Conservation (phyloP, 805 yeast genomes). For the Candida silvicultrix region DNA sequence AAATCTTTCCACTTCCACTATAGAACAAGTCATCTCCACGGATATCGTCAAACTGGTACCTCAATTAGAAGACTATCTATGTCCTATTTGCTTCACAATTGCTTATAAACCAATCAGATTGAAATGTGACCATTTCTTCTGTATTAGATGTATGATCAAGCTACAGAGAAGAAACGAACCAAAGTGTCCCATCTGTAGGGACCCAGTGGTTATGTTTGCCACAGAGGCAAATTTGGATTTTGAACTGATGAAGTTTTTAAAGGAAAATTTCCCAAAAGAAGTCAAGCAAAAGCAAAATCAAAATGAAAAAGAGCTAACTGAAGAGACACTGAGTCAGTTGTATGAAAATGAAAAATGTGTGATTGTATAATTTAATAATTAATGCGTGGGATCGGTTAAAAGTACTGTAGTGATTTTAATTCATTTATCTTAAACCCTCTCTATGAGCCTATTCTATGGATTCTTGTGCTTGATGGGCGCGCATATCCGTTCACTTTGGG, state of each 20-base stretch:
- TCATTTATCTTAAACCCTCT: too few species aligned
- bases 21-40: constrained; percentile 40
- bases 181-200: constrained; percentile 63
- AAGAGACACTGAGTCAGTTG: constrained; percentile 29
- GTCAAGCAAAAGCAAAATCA: constrained; percentile 55
- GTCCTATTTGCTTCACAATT: constrained; percentile 66
- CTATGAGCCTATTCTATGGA: too few species aligned
- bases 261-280: constrained; percentile 59
- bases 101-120: constrained; percentile 69
- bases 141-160: constrained; percentile 67
- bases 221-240: constrained; percentile 55
- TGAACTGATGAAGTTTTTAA: constrained; percentile 45
- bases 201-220: constrained; percentile 47
- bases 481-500: not conserved
- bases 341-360: constrained; percentile 14
- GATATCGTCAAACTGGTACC: constrained; percentile 55
- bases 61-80: constrained; percentile 68
- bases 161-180: constrained; percentile 51
- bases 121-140: constrained; percentile 61
- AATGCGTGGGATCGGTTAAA: not conserved
- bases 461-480: too few species aligned
- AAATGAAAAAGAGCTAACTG: constrained; percentile 40
- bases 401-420: too few species aligned
- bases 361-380: constrained; percentile 4
- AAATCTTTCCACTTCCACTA: constrained; percentile 7